These are phyloP conservation scores for Hanseniaspora thailandica DNA, from an alignment of 805 yeast genomes.

Conservation along the genomic window DNA sequence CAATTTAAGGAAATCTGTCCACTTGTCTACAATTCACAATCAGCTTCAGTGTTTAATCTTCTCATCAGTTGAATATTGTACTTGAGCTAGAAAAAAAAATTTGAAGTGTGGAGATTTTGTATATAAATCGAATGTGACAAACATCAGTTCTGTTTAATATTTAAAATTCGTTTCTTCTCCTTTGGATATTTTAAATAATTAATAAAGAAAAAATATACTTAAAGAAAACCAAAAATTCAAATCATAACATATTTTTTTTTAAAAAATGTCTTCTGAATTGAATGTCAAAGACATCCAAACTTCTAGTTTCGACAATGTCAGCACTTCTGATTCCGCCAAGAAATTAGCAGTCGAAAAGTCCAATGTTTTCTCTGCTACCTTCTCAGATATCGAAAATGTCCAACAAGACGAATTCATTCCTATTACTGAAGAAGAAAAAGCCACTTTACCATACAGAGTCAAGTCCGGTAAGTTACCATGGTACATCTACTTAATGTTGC, in stretches of 20 bases:
- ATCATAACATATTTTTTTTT: neutral
- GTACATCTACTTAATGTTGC: slow-evolving; percentile 40
- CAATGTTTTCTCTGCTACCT: neutral
- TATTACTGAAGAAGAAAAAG: slow-evolving; percentile 36
- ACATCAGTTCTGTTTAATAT: neutral
- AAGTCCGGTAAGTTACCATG: slow-evolving; percentile 32
- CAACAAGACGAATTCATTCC: slow-evolving; percentile 23
- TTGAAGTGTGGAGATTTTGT: neutral
- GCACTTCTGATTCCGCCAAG: neutral
- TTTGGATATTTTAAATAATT: too few relatives aligned
- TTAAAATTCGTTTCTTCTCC: neutral
- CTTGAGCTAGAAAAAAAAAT: too few relatives aligned
- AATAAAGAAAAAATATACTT: too few relatives aligned
- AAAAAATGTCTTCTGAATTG: slow-evolving; percentile 5
- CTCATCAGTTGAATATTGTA: too few relatives aligned
- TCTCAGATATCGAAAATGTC: neutral
- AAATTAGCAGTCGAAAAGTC: neutral
- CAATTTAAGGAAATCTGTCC: neutral
- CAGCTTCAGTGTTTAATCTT: too few relatives aligned
- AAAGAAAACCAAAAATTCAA: neutral
- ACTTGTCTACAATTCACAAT: neutral
- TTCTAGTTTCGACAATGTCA: neutral
- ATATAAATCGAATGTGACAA: neutral
- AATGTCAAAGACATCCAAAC: neutral
- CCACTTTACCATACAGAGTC: slow-evolving; percentile 56